These are phyloP conservation scores for Colletotrichum tofieldiae DNA, from an alignment of 2,329 filamentous ascomycete species.

Conservation along the genomic window DNA sequence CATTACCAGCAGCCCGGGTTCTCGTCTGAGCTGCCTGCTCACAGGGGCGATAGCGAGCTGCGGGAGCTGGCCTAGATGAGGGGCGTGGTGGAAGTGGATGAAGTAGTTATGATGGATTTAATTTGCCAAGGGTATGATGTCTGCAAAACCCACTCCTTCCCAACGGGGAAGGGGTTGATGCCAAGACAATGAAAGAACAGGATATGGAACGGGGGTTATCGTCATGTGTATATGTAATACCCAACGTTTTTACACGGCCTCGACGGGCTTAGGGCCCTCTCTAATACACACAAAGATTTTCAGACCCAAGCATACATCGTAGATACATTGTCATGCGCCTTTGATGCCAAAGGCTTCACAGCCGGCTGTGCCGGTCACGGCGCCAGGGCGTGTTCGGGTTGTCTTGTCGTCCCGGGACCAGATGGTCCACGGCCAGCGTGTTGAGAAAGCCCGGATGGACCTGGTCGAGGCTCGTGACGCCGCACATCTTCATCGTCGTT, in stretches of 20 bases:
- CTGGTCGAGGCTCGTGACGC: slow-evolving; percentile 73
- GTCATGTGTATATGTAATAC: slow-evolving; percentile 27
- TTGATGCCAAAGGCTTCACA: slow-evolving; percentile 43
- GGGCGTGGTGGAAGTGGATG: not conserved
- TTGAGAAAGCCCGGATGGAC: slow-evolving; percentile 75
- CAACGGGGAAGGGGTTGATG: not conserved
- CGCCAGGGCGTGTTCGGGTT: slow-evolving; percentile 63
- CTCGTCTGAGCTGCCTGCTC: slow-evolving; percentile 50
- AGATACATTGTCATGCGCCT: not conserved
- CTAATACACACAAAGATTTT: slow-evolving; percentile 3
- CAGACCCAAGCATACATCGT: not conserved
- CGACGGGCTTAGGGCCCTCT: slow-evolving; percentile 14
- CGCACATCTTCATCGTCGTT: slow-evolving; percentile 77
- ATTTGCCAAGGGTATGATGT: not conserved
- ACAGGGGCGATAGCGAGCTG: slow-evolving; percentile 51
- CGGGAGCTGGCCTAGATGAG: slow-evolving; percentile 50
- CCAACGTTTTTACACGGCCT: slow-evolving; percentile 11
- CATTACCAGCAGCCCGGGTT: slow-evolving; percentile 29
- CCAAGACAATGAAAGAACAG: not conserved
- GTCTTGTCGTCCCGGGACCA: slow-evolving; percentile 59
- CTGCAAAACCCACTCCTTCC: not conserved
- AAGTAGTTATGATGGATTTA: not conserved
- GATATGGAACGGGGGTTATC: slow-evolving; percentile 9
- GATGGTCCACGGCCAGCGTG: slow-evolving; percentile 63
- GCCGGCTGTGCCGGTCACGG: slow-evolving; percentile 48